Evolutionary conservation across 2,329 filamentous ascomycete species (phyloP), one percentile per base, ranked within the genome.

Genomic region (Penicillium frequentans): DNA sequence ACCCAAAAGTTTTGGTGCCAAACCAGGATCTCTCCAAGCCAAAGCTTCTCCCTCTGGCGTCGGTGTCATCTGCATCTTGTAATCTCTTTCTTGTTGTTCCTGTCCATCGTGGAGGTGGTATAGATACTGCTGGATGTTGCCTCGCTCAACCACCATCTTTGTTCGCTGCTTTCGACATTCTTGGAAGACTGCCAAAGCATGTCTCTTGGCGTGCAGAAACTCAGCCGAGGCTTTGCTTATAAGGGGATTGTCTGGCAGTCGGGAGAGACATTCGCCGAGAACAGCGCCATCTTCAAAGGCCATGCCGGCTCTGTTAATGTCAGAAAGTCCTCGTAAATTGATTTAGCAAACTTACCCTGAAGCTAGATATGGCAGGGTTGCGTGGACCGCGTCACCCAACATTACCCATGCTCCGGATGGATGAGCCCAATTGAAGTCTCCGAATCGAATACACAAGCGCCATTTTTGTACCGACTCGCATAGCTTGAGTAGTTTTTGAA

Each of bases 381-480:
- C 85, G 59, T 89, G 85, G 2, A 85, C 84, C 0, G 85, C 83
- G 63, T 89, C 86, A 0, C 86, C 86, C 0, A 88, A 75, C 65
- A 88, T 79, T 0, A 83, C 82, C 63, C 86, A 86, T 0, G 81
- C 74, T 0, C 80, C 84, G 0, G 78, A 81, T 0, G 79, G 71
- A 60, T 87, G 81, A 0, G 78, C 82, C 86, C 86, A 88, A 1
- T 75, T 74, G n/a, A 79, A 77, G 37, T 86, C 76, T 5, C 80
- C 79, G 1, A 79, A 79, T 1, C 84, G 77, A 56, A 84, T 85
- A 68, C 81, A 84, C 0, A 87, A 71, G 2, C 82, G 76, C 85
- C 85, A 88, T 68, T 87, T 88, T 49, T 79, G 78, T 0, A 87
- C 84, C 0, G 80, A 82, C 44, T 84, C 74, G 65, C 84, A 86